A percentile compares a stretch with the other conserved stretches of the same genome.
phyloP scores from a whole-genome alignment of 768 basidiomycete species.

The Krasilnikovozyma curviuscula region DNA sequence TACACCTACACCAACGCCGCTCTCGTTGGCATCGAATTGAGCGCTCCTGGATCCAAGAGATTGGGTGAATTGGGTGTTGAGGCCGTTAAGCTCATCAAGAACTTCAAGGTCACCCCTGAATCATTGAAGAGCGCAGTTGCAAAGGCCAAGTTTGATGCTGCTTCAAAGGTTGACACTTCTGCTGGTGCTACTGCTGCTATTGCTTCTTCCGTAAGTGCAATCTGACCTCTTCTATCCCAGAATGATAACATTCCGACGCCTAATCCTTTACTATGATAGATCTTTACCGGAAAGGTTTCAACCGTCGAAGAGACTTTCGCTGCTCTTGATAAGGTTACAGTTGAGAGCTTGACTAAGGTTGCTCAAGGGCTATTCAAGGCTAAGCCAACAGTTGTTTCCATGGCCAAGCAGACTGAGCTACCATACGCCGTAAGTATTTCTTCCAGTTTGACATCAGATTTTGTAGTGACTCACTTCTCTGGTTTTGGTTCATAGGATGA shows the following conservation, averaged over 20 bases:
- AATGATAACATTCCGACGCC: not conserved
- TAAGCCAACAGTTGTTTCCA: constrained; percentile 70
- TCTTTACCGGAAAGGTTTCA: constrained; percentile 40
- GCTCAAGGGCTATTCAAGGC: constrained; percentile 45
- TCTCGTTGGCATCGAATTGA: constrained; percentile 63
- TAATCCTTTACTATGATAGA: constrained; percentile 26
- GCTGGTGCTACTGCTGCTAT: constrained; percentile 43
- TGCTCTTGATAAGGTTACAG: constrained; percentile 49
- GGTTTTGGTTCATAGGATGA: too few relatives aligned
- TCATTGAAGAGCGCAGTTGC: constrained; percentile 62
- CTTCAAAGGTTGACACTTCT: constrained; percentile 46
- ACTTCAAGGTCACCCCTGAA: constrained; percentile 44
- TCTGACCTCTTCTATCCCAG: not conserved
- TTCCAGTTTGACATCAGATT: too few relatives aligned
- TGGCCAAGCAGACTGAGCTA: constrained; percentile 56
- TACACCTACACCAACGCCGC: constrained; percentile 82
- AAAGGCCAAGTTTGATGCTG: constrained; percentile 72
- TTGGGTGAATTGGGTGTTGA: constrained; percentile 50
- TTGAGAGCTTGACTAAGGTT: constrained; percentile 52
- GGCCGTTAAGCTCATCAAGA: constrained; percentile 37
- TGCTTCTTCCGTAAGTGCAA: constrained; percentile 41
- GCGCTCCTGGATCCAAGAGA: constrained; percentile 42
- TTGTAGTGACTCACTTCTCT: too few relatives aligned
- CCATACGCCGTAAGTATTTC: constrained; percentile 49
- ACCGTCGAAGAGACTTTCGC: constrained; percentile 46